phyloP scores from a whole-genome alignment of 768 basidiomycete species.

The Panaeolus papilionaceus region DNA sequence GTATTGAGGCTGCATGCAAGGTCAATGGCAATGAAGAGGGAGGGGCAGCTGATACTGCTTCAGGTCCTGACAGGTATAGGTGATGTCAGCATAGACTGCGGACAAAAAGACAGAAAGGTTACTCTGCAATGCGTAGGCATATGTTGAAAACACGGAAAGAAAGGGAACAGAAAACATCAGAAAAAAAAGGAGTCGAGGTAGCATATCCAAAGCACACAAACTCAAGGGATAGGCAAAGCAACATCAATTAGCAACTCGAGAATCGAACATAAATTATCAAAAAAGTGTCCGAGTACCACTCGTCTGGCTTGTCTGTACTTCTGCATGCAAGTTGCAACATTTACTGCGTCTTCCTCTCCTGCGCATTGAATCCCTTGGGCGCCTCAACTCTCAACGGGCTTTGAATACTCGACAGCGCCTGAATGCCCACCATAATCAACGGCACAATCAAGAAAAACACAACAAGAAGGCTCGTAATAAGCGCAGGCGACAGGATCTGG shows the following conservation, averaged over 20 bases:
- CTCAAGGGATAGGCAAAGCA: neutral
- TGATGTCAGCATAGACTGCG: too few species aligned
- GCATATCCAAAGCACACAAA: neutral
- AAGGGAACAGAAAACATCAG: neutral
- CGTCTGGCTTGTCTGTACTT: too few species aligned
- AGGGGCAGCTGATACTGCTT: too few species aligned
- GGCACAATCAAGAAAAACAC: slow-evolving; percentile 73
- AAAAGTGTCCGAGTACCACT: neutral
- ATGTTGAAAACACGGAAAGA: neutral
- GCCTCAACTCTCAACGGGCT: slow-evolving; percentile 66
- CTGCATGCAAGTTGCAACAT: neutral
- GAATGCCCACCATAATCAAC: slow-evolving; percentile 65
- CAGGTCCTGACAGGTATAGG: too few species aligned
- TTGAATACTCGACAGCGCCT: slow-evolving; percentile 76
- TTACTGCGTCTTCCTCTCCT: slow-evolving; percentile 81
- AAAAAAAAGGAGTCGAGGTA: neutral
- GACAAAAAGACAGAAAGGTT: too few species aligned
- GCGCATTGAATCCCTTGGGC: slow-evolving; percentile 70
- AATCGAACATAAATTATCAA: slow-evolving; percentile 1
- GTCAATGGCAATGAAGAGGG: too few species aligned
- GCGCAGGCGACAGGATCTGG: slow-evolving; percentile 77
- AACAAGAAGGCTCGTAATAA: slow-evolving; percentile 71
- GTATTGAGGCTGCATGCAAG: too few species aligned
- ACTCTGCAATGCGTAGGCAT: too few species aligned
- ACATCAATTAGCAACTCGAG: slow-evolving; percentile 13